Evolutionary conservation across 75 land plant genomes (phyloP), one percentile per base, ranked within the genome.

Genomic region (Picea glauca): DNA sequence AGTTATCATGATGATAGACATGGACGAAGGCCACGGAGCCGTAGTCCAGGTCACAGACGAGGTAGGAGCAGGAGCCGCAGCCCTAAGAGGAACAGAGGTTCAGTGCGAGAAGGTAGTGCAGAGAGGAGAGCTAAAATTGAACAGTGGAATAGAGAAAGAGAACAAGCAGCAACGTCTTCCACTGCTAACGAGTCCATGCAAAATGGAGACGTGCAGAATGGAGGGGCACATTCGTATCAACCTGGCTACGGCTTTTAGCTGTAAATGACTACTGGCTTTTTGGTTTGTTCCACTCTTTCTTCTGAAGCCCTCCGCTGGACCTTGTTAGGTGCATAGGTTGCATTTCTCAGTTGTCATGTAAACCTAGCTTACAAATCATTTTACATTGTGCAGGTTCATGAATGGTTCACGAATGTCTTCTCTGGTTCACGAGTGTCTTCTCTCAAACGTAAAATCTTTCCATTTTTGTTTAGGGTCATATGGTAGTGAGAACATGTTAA

Each of bases 131-230:
- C 96, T 0, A 85, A 79, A 72, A 91, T 93, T 77, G 97, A 90
- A 77, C 93, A 92, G 73, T 94, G 97, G 97, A 94, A 92, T 56
- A 79, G 91, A 81, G 97, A 94, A 75, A 89, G 83, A 75, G 97
- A 92, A 30, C 88, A 88, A 60, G 72, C 78, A 56, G 87, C 65
- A 23, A 60, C 65, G 4, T 65, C 63, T 35, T 70, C 18, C 21
- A 66, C 56, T 35, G 80, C 75, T 30, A 79, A 75, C 26, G 17
- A 15, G 70, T 33, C 70, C 32, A 14, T 38, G 1, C 15, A 17
- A 46, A 70, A 43, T 70, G 43, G 73, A 9, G 33, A 26, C 32
- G 4, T 38, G 1, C 15, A 17, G 23, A 70, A 43, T 70, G 43
- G 73, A 9, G 33, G 73, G 33, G 73, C 20, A n/a, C n/a, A 70